Conservation (phyloP, 768 basidiomycete species). For the Lactarius quietus region DNA sequence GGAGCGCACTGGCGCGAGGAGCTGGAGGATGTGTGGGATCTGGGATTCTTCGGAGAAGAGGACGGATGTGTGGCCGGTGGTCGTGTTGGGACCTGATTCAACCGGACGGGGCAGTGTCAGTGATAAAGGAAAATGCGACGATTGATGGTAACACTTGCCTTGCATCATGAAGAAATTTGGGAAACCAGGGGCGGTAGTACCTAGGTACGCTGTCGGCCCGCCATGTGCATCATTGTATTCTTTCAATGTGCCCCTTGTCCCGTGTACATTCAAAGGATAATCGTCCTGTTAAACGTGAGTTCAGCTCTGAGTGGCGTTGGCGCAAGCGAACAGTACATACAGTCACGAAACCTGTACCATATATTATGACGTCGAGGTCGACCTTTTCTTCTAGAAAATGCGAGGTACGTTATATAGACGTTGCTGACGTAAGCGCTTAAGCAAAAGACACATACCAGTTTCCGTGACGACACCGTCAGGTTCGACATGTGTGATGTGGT, state of each 20-base stretch:
- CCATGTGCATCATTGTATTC: slow-evolving; percentile 47
- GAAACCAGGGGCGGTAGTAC: slow-evolving; percentile 29
- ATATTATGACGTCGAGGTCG: slow-evolving; percentile 52
- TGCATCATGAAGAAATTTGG: slow-evolving; percentile 20
- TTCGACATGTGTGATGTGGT: slow-evolving; percentile 45
- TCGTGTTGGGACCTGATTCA: too few relatives aligned
- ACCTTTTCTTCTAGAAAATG: slow-evolving; percentile 38
- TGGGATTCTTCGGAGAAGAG: slow-evolving; percentile 42
- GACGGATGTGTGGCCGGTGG: slow-evolving; percentile 49
- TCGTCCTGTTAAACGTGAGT: slow-evolving; percentile 3
- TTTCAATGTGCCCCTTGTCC: slow-evolving; percentile 35
- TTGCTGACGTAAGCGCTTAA: background rate
- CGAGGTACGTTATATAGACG: background rate
- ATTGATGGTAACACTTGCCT: too few relatives aligned
- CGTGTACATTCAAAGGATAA: slow-evolving; percentile 15
- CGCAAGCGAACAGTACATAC: slow-evolving; percentile 32
- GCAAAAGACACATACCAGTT: slow-evolving; percentile 26
- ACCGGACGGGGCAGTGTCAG: too few relatives aligned
- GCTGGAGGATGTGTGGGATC: slow-evolving; percentile 5
- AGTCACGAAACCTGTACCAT: slow-evolving; percentile 51
- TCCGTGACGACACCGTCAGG: slow-evolving; percentile 48
- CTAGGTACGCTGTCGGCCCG: slow-evolving; percentile 52
- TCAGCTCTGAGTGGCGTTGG: background rate
- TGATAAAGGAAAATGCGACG: too few relatives aligned
- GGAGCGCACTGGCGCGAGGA: slow-evolving; percentile 14